Evolutionary conservation across 768 basidiomycete genomes (phyloP).

Genomic region (Strobilomyces dryophilus): DNA sequence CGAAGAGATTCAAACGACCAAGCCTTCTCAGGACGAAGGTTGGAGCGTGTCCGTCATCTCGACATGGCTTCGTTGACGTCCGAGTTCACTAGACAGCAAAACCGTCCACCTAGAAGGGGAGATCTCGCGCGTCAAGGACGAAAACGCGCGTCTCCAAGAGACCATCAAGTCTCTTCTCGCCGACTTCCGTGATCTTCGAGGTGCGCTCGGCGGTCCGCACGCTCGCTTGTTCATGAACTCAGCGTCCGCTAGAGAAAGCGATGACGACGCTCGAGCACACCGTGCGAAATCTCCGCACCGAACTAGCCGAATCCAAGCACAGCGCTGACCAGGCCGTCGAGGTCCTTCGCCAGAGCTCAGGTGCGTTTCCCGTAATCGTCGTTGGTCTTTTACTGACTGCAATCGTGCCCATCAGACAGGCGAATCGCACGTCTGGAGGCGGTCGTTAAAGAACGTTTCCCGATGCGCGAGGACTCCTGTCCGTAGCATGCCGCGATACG

Average conservation of each 20-base stretch:
- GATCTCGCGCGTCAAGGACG: not conserved
- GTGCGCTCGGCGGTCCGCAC: not conserved
- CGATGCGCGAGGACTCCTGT: too few relatives aligned
- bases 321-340: not conserved
- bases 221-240: too few relatives aligned
- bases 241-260: not conserved
- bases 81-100: not conserved
- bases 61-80: not conserved
- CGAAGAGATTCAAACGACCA: too few relatives aligned
- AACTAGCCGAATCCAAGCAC: not conserved
- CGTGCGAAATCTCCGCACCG: not conserved
- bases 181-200: not conserved
- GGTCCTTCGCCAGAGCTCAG: not conserved
- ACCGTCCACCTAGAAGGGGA: not conserved
- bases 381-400: not conserved
- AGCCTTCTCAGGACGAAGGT: not conserved
- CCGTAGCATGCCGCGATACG: too few relatives aligned
- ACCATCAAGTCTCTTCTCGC: not conserved
- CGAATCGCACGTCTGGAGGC: not conserved
- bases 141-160: not conserved
- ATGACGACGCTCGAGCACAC: not conserved
- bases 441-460: not conserved
- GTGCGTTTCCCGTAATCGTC: not conserved
- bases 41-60: not conserved
- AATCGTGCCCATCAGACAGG: not conserved